phyloP scores from a whole-genome alignment of 2,329 filamentous ascomycete species.

The Didymella sp. region DNA sequence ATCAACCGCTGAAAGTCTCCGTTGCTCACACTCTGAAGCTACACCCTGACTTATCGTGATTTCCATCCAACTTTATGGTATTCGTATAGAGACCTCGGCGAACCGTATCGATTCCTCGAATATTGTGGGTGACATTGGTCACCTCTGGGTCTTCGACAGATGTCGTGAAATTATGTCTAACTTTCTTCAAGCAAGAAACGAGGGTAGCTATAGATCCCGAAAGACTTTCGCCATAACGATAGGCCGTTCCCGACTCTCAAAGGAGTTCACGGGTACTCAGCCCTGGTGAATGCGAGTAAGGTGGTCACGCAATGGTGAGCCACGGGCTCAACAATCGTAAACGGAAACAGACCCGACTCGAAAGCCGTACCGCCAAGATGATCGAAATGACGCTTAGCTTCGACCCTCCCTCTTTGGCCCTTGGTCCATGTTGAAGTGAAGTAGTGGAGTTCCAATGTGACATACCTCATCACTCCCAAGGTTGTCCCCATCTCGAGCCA shows the following conservation, averaged over 20 bases:
- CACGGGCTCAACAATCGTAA: background rate
- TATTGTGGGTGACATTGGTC: background rate
- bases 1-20: background rate
- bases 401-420: background rate
- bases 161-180: background rate
- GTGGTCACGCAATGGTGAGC: background rate
- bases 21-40: background rate
- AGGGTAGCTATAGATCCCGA: background rate
- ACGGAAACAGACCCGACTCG: background rate
- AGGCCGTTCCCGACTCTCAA: background rate
- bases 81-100: background rate
- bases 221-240: no score
- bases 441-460: background rate
- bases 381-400: background rate
- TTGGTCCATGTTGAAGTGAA: background rate
- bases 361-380: background rate
- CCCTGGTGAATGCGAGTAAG: conserved; percentile 6
- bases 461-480: no score
- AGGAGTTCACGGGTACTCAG: background rate
- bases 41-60: background rate
- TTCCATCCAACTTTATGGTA: background rate
- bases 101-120: background rate
- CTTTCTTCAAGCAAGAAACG: background rate
- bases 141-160: background rate
- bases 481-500: background rate